Base-by-base conservation (phyloP, 1,284 basidiomycete genomes). In the Chondrostereum purpureum region DNA sequence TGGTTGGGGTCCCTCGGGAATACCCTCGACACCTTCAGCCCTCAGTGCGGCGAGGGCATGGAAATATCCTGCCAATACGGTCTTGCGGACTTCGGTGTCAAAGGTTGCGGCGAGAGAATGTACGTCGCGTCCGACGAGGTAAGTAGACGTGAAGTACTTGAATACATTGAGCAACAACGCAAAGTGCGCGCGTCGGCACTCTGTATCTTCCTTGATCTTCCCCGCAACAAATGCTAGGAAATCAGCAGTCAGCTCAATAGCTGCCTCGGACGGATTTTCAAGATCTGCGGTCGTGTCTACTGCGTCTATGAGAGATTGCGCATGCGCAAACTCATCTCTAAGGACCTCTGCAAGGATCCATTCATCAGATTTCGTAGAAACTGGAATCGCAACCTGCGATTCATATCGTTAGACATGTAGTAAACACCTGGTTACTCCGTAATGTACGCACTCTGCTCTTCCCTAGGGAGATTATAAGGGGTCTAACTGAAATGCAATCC, bases 281-380 rank as follows among this genome's bases (percentile, higher is more conserved):
- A 74, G 64, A 55, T 80, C 70, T 23, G 61, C 61, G 42, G 72
- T 67, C 44, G 63, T 68, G 56, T 78, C 73, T 58, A 75, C 63
- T 48, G 72, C 68, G 62, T 81, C 75, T 58, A 72, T 48, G 58
- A 71, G 70, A 42, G 72, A 68, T 58, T 87, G 77, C 46, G 75
- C 67, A 61, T 89, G 80, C 48, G 74, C 67, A 63, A 93, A 94
- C 54, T 92, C 88, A 58, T 93, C 90, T 61, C 87, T 76, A 51
- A 93, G 77, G 57, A 92, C 81, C 65, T 92, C 89, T 45, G 90
- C 90, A 43, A 82, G 77, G 58, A 92, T 88, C 91, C 92, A 94
- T 64, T 91, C 82, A 60, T 90, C 78, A 52, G 71, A 58, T 33
- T 73, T 71, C 14, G 87, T 83, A 40, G 88, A 83, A 51, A 94